Evolutionary conservation across 768 basidiomycete species (phyloP).

Genomic region (Termitomyces sp.): DNA sequence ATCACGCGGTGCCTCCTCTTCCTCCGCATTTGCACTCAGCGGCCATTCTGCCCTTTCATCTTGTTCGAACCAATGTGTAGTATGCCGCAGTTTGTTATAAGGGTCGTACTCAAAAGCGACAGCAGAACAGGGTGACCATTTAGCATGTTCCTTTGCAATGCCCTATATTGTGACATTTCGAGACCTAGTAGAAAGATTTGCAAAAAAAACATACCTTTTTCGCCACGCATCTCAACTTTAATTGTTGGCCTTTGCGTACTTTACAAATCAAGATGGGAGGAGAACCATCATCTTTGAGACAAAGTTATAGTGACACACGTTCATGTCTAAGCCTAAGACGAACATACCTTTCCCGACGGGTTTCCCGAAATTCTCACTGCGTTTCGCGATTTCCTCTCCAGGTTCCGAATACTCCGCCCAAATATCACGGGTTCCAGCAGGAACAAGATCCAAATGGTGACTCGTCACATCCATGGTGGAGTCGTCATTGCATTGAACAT

Average conservation of each 20-base stretch:
- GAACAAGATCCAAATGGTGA: slow-evolving; percentile 67
- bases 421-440: slow-evolving; percentile 21
- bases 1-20: slow-evolving; percentile 77
- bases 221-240: slow-evolving; percentile 80
- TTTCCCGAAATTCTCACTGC: slow-evolving; percentile 69
- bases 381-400: slow-evolving; percentile 72
- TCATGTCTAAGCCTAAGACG: slow-evolving; percentile 3
- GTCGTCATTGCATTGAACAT: slow-evolving; percentile 67
- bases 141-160: slow-evolving; percentile 96
- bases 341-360: slow-evolving; percentile 76
- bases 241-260: slow-evolving; percentile 90
- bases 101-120: slow-evolving; percentile 98
- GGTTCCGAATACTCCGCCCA: slow-evolving; percentile 25
- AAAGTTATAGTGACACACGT: neutral
- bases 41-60: slow-evolving; percentile 89
- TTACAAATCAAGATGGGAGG: slow-evolving; percentile 84
- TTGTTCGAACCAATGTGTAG: slow-evolving; percentile 89
- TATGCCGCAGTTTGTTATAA: slow-evolving; percentile 94
- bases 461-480: slow-evolving; percentile 85
- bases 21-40: slow-evolving; percentile 74
- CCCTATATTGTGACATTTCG: slow-evolving; percentile 47
- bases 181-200: neutral
- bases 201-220: slow-evolving; percentile 66
- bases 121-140: slow-evolving; percentile 97
- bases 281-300: slow-evolving; percentile 45